A percentile compares a stretch with the other conserved stretches of the same genome.
Evolutionary conservation across 1,284 basidiomycete genomes (phyloP).

Genomic region (Ustilago xerochloae): DNA sequence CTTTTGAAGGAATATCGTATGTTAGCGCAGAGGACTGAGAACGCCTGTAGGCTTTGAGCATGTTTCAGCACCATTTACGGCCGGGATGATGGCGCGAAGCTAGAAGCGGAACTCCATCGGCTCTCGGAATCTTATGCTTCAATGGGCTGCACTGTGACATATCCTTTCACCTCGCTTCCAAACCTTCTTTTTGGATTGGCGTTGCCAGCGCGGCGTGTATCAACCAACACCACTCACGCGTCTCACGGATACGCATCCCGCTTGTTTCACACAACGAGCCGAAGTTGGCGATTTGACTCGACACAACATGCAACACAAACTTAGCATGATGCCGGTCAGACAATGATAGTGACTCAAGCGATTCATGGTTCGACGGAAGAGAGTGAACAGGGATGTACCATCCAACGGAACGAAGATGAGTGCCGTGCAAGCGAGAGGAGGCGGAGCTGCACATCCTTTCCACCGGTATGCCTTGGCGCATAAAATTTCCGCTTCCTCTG

Average conservation of each 20-base stretch:
- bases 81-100: not conserved
- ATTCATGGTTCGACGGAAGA: not conserved
- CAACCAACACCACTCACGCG: not conserved
- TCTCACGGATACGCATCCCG: not conserved
- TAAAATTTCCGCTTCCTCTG: constrained; percentile 7
- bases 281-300: too few species aligned
- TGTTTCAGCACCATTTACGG: not conserved
- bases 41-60: constrained; percentile 5
- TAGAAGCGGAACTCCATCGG: not conserved
- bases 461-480: constrained; percentile 28
- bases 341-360: too few species aligned
- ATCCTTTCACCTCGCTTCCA: not conserved
- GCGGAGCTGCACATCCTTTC: constrained; percentile 7
- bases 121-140: not conserved
- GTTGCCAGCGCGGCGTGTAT: not conserved
- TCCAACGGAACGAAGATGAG: not conserved
- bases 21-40: constrained; percentile 7
- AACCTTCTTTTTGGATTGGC: not conserved
- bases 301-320: too few species aligned
- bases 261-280: too few species aligned
- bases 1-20: constrained; percentile 6
- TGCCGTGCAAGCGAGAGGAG: not conserved
- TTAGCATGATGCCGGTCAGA: too few species aligned
- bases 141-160: constrained; percentile 6
- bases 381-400: not conserved